Conservation (phyloP, 208 protist genomes). For the Herpetomonas samuelpessoai region DNA sequence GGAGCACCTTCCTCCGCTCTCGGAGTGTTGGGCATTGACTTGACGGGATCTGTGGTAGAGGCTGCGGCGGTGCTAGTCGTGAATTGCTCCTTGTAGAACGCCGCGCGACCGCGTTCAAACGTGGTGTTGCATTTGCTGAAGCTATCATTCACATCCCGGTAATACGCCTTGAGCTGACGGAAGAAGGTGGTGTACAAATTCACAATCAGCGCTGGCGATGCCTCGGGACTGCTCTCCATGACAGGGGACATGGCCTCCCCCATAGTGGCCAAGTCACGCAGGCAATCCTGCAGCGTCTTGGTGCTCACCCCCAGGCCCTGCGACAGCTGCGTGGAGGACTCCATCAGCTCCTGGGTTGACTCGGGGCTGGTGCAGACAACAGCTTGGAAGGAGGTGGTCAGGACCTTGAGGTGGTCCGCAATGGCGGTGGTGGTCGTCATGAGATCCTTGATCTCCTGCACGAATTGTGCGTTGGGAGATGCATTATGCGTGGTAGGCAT, state of each 20-base stretch:
- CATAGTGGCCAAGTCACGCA: constrained; percentile 60
- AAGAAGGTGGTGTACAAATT: constrained; percentile 70
- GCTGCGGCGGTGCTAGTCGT: not conserved
- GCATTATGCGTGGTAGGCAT: too few species aligned
- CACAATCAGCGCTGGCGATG: constrained; percentile 41
- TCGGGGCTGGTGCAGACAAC: constrained; percentile 2
- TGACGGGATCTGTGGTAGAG: not conserved
- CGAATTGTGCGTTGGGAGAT: too few species aligned
- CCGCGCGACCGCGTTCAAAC: constrained; percentile 27
- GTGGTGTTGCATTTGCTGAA: constrained; percentile 18
- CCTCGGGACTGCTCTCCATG: constrained; percentile 43
- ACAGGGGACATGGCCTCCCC: constrained; percentile 62
- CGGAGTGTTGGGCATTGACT: not conserved
- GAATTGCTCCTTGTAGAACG: constrained; percentile 32
- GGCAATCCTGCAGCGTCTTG: constrained; percentile 31
- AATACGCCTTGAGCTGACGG: constrained; percentile 45
- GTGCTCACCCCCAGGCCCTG: constrained; percentile 20
- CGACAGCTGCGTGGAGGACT: constrained; percentile 15
- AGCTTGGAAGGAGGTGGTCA: constrained; percentile 11
- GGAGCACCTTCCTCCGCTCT: not conserved
- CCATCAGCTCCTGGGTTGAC: constrained; percentile 1
- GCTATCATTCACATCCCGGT: constrained; percentile 25
- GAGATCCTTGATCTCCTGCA: not conserved
- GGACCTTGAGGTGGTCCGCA: constrained; percentile 6
- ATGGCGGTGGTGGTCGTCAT: constrained; percentile 9